A percentile compares a stretch with the other conserved stretches of the same genome.
phyloP scores from a whole-genome alignment of 805 yeast genomes.

The Ogataea neopini region DNA sequence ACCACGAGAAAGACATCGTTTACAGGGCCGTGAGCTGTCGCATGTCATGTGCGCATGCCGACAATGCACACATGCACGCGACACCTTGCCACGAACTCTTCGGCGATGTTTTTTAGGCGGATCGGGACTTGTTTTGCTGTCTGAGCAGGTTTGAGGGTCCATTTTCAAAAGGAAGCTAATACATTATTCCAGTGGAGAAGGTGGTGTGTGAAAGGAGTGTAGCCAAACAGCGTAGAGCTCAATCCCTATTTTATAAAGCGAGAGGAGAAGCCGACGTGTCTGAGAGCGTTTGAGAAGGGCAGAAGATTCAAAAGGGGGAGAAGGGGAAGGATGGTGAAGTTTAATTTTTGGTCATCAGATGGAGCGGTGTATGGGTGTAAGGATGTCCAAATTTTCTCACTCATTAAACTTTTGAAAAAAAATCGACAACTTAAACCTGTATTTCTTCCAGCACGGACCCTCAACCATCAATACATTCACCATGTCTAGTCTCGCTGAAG shows the following conservation, averaged over 20 bases:
- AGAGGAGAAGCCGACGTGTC: too few species aligned
- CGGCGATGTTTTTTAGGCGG: slow-evolving; percentile 23
- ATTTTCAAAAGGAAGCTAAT: not conserved
- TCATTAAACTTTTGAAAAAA: too few species aligned
- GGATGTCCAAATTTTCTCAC: too few species aligned
- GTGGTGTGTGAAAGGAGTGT: not conserved
- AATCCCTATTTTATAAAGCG: too few species aligned
- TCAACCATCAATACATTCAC: not conserved
- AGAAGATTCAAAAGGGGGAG: not conserved
- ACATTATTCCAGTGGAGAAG: not conserved
- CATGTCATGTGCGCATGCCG: slow-evolving; percentile 92
- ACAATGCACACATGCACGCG: slow-evolving; percentile 89
- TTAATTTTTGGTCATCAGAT: too few species aligned
- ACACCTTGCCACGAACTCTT: slow-evolving; percentile 60
- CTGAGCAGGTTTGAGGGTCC: slow-evolving; percentile 6
- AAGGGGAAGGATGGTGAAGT: not conserved
- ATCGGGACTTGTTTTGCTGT: not conserved
- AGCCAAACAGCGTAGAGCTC: not conserved
- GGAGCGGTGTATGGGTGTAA: too few species aligned
- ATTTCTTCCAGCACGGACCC: not conserved
- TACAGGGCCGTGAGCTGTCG: slow-evolving; percentile 65
- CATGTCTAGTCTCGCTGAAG: slow-evolving; percentile 33
- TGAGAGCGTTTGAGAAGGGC: not conserved
- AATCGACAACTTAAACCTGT: too few species aligned
- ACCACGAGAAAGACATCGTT: slow-evolving; percentile 71